Base-by-base conservation (phyloP, 495 filamentous ascomycete species). In the Aspergillus asperescens region DNA sequence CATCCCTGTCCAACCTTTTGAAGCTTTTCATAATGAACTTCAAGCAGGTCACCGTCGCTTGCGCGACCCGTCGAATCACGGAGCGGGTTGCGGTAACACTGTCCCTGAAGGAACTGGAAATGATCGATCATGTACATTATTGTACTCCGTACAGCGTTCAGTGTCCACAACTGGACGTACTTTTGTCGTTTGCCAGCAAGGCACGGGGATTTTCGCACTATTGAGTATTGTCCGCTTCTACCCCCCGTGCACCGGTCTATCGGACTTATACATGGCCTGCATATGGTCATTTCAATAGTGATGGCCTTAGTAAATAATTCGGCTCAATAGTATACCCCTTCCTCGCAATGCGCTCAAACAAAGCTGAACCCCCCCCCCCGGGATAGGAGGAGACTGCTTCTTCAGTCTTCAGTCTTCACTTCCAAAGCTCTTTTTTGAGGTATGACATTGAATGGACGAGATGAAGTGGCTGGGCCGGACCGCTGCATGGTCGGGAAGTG, bases 401-500 rank as follows among this genome's bases (percentile, higher is more conserved):
- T 46, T 54, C 19, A 29, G 19, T 37, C 16, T 40, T 37, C 31
- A 24, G 37, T 16, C 31, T 41, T 40, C n/a, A n/a, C n/a, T n/a
- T n/a, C n/a, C n/a, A 38, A 19, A 45, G 27, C 27, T 29, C 27
- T 10, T 10, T 29, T n/a, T n/a, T n/a, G n/a, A n/a, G n/a, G n/a
- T n/a, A n/a, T 35, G 20, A 25, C 24, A 27, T 40, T 8, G 16
- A 13, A 28, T 10, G 15, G 40, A 45, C 19, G 29, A 15, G 50
- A 50, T 41, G 42, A 45, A 49, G 52, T 56, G 35, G 32, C 58
- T 57, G 62, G 62, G 51, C 58, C 62, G 62, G 62, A 64, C 62
- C 62, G 62, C 62, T 61, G 62, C 62, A 64, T 55, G 38, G 38
- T 38, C 49, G 58, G 58, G 47, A 60, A 59, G 58, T 61, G 55